phyloP scores from a whole-genome alignment of 345 rosid species.

The Syzygium jambos region DNA sequence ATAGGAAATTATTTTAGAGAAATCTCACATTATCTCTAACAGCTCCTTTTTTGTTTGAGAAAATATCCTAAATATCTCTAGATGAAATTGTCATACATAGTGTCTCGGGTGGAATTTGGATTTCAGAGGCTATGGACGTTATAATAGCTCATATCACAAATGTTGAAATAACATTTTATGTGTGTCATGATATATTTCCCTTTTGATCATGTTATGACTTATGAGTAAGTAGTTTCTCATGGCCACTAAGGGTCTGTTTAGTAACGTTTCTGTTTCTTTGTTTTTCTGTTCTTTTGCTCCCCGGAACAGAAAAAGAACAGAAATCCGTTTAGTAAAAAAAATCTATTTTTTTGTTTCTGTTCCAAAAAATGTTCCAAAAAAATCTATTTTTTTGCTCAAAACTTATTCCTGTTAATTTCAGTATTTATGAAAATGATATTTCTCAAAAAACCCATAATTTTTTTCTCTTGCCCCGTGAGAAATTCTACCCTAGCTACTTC shows the following conservation, averaged over 20 bases:
- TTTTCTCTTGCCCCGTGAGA: background rate
- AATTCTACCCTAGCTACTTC: background rate
- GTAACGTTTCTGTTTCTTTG: no score
- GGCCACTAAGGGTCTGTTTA: no score
- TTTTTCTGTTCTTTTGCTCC: no score
- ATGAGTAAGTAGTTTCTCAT: background rate
- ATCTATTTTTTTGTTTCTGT: no score
- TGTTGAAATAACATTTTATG: rapidly evolving
- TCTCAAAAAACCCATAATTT: background rate
- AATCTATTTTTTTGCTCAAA: no score
- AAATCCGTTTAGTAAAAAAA: no score
- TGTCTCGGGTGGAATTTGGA: background rate
- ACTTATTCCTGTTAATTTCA: background rate
- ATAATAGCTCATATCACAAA: background rate
- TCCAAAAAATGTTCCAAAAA: no score
- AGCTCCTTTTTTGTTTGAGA: no score
- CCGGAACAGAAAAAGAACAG: no score
- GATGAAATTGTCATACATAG: background rate
- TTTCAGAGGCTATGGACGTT: rapidly evolving
- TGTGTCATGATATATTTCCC: background rate
- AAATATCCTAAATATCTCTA: background rate
- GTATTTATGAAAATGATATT: background rate
- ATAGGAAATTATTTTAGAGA: background rate
- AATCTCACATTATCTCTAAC: background rate
- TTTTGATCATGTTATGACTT: background rate